Percentiles rank a stretch among this genome's conserved stretches.
Evolutionary conservation across 495 filamentous ascomycete species (phyloP).

Genomic region (Hypoxylon lienhwacheense): DNA sequence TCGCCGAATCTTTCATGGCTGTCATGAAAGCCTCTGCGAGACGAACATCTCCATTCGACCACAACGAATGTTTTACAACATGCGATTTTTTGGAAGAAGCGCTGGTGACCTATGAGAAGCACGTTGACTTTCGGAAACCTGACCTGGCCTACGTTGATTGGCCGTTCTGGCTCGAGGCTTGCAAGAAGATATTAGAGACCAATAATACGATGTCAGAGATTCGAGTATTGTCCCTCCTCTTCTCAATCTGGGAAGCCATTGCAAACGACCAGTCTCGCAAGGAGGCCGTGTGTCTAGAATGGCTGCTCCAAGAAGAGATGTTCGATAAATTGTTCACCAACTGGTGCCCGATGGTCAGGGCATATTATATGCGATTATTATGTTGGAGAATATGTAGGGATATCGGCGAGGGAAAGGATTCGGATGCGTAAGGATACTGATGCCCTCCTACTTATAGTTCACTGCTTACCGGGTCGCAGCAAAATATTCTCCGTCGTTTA

Average conservation of each 20-base stretch:
- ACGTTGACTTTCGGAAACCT: conserved; percentile 44
- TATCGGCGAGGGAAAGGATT: conserved; percentile 63
- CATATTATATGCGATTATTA: conserved; percentile 90
- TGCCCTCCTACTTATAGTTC: conserved; percentile 3
- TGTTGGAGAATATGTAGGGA: conserved; percentile 91
- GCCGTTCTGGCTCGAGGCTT: conserved; percentile 87
- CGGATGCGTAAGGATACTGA: conserved; percentile 65
- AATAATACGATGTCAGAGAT: conserved; percentile 95
- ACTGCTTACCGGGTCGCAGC: conserved; percentile 39
- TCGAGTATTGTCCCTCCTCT: conserved; percentile 84
- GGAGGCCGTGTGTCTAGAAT: conserved; percentile 70
- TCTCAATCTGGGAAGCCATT: conserved; percentile 76
- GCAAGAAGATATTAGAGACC: conserved; percentile 78
- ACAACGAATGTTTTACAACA: conserved; percentile 85
- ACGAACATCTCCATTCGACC: conserved; percentile 79
- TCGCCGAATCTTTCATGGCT: conserved; percentile 75
- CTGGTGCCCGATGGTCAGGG: conserved; percentile 98
- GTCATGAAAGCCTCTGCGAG: conserved; percentile 73
- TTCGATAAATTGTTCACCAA: conserved; percentile 90
- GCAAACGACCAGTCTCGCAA: conserved; percentile 68
- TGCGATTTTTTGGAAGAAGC: conserved; percentile 91
- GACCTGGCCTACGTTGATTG: conserved; percentile 61
- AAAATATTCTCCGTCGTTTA: conserved; percentile 72
- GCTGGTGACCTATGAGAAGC: conserved; percentile 44
- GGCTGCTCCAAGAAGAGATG: conserved; percentile 74